Evolutionary conservation across 352 stramenopile species (phyloP).

Genomic region (Stramenopiles sp.): DNA sequence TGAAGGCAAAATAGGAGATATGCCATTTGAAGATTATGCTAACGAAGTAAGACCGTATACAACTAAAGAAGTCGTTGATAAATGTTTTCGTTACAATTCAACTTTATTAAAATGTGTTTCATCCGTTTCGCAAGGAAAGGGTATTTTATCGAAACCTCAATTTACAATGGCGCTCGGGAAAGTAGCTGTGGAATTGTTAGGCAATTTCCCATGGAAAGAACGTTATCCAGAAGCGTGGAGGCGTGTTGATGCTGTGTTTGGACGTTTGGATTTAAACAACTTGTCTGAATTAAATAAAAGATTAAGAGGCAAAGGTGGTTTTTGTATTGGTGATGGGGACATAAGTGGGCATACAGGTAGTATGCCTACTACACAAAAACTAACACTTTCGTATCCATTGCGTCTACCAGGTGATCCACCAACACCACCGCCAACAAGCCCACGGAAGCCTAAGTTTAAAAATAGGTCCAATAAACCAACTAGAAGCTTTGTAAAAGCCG

Average conservation of each 20-base stretch:
- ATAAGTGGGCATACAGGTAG: neutral
- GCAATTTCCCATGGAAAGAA: neutral
- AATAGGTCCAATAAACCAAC: neutral
- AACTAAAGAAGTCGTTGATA: neutral
- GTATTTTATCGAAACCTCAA: neutral
- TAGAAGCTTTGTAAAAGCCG: too few species aligned
- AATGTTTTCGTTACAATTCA: neutral
- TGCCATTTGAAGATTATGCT: neutral
- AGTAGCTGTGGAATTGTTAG: neutral
- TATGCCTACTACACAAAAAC: neutral
- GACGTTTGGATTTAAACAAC: neutral
- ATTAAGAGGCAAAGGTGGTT: neutral
- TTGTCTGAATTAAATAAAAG: neutral
- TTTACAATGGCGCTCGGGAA: neutral
- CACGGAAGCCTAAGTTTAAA: neutral
- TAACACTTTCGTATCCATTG: neutral
- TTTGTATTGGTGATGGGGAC: neutral
- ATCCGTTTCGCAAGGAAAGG: neutral
- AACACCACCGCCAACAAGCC: neutral
- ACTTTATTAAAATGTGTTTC: neutral
- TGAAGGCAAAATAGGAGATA: neutral
- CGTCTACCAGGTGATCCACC: neutral
- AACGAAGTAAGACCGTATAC: neutral
- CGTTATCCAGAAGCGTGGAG: neutral
- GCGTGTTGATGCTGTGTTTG: neutral